These are phyloP conservation scores for Solanum pimpinellifolium DNA, from an alignment of 257 asterid genomes.

Conservation along the genomic window DNA sequence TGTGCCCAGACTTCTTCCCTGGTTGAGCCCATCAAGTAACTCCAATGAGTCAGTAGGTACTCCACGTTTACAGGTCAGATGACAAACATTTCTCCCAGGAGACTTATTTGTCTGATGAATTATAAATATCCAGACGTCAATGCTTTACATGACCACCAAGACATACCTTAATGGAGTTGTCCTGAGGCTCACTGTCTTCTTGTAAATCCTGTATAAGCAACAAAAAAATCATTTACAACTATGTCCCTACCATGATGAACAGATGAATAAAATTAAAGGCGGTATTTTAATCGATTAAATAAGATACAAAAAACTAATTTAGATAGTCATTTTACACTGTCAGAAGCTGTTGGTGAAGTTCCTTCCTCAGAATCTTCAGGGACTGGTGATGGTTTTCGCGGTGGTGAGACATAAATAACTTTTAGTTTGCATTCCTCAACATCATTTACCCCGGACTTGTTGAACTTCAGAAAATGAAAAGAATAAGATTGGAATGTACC, in stretches of 20 bases:
- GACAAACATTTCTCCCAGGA: background rate
- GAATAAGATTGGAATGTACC: background rate
- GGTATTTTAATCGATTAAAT: background rate
- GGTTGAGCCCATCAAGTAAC: background rate
- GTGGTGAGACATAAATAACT: slow-evolving; percentile 60
- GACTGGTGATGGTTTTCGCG: slow-evolving; percentile 68
- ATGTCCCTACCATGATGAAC: background rate
- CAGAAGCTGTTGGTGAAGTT: slow-evolving; percentile 46
- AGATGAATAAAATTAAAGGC: background rate
- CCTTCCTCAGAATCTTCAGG: slow-evolving; percentile 71
- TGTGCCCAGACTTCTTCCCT: background rate
- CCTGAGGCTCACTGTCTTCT: background rate
- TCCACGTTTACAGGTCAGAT: background rate
- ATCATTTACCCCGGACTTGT: slow-evolving; percentile 41
- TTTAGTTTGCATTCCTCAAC: slow-evolving; percentile 71
- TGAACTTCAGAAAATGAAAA: slow-evolving; percentile 33
- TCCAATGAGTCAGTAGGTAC: background rate
- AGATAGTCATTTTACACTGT: slow-evolving; percentile 35
- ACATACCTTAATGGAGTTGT: background rate
- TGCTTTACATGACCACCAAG: background rate
- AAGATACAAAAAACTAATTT: slow-evolving; percentile 22
- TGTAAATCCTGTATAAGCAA: background rate
- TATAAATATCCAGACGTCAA: background rate
- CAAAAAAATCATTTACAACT: background rate
- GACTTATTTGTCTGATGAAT: background rate